A percentile compares a stretch with the other conserved stretches of the same genome.
These are phyloP conservation scores for Inga leiocalycina DNA, from an alignment of 306 rosid species.

Conservation along the genomic window DNA sequence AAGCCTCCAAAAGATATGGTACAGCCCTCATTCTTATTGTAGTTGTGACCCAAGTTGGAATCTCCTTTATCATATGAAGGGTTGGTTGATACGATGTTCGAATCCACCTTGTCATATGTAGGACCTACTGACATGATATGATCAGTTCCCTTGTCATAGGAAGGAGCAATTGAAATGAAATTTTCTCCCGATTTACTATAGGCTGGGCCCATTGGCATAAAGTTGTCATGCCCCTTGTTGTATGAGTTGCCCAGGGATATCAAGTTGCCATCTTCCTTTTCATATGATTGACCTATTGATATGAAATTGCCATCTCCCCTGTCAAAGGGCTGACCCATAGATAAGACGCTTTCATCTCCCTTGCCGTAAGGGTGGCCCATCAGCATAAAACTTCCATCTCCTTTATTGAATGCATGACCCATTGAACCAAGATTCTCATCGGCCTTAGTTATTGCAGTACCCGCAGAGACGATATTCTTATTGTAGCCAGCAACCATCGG, in stretches of 20 bases:
- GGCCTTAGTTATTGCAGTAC: constrained; percentile 54
- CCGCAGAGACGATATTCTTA: constrained; percentile 54
- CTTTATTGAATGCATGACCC: constrained; percentile 70
- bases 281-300: constrained; percentile 77
- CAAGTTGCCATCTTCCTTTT: constrained; percentile 59
- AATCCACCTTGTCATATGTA: constrained; percentile 57
- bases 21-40: constrained; percentile 58
- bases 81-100: constrained; percentile 51
- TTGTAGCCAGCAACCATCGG: constrained; percentile 48
- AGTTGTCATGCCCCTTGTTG: constrained; percentile 64
- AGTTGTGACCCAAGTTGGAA: constrained; percentile 57
- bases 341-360: constrained; percentile 52
- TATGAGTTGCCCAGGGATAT: constrained; percentile 68
- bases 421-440: constrained; percentile 60
- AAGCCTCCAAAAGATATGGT: constrained; percentile 77
- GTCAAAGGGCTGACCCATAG: constrained; percentile 72
- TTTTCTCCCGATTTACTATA: constrained; percentile 61
- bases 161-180: constrained; percentile 65
- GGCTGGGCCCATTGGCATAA: constrained; percentile 61
- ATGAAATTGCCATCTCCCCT: constrained; percentile 73
- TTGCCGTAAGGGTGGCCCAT: constrained; percentile 78
- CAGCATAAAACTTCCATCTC: constrained; percentile 61
- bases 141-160: constrained; percentile 53
- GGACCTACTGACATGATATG: constrained; percentile 61
- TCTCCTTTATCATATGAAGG: constrained; percentile 59